phyloP scores from a whole-genome alignment of 495 filamentous ascomycete genomes.

The Diplogelasinospora grovesii region DNA sequence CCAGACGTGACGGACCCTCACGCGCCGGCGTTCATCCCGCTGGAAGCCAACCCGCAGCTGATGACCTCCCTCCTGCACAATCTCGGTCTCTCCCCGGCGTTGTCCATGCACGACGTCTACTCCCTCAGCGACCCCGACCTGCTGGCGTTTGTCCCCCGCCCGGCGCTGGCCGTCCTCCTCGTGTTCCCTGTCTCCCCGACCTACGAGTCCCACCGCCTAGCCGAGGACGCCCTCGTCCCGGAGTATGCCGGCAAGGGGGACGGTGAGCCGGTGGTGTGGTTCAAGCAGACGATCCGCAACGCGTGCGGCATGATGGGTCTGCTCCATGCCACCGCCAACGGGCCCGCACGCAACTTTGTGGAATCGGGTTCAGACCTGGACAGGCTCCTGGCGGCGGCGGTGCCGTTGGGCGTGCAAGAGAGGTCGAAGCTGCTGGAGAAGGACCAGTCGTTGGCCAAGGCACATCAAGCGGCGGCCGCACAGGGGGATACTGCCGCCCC shows the following conservation, averaged over 20 bases:
- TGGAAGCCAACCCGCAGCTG: constrained; percentile 67
- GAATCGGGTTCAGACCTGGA: constrained; percentile 31
- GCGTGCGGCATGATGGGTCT: constrained; percentile 77
- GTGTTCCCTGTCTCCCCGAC: constrained; percentile 71
- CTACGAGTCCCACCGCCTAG: constrained; percentile 58
- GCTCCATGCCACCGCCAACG: constrained; percentile 66
- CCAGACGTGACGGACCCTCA: constrained; percentile 24
- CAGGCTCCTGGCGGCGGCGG: constrained; percentile 37
- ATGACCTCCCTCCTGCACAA: constrained; percentile 69
- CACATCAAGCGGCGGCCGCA: constrained; percentile 63
- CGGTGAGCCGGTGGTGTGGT: constrained; percentile 65
- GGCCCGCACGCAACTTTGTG: constrained; percentile 38
- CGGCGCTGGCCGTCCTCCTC: constrained; percentile 73
- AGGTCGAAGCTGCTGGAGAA: constrained; percentile 69
- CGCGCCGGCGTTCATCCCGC: constrained; percentile 41
- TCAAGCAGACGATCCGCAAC: constrained; percentile 78
- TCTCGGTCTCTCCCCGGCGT: constrained; percentile 60
- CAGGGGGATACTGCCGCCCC: constrained; percentile 70
- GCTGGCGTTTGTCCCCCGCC: constrained; percentile 74
- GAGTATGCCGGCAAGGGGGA: constrained; percentile 39
- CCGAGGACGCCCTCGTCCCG: constrained; percentile 52
- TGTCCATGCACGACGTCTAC: constrained; percentile 79
- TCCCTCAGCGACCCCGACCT: constrained; percentile 73
- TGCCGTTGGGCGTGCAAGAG: constrained; percentile 45
- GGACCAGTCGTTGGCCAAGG: constrained; percentile 60